Conservation (phyloP, 1,139 yeast species). For the Casaregolazyma suthepensis region DNA sequence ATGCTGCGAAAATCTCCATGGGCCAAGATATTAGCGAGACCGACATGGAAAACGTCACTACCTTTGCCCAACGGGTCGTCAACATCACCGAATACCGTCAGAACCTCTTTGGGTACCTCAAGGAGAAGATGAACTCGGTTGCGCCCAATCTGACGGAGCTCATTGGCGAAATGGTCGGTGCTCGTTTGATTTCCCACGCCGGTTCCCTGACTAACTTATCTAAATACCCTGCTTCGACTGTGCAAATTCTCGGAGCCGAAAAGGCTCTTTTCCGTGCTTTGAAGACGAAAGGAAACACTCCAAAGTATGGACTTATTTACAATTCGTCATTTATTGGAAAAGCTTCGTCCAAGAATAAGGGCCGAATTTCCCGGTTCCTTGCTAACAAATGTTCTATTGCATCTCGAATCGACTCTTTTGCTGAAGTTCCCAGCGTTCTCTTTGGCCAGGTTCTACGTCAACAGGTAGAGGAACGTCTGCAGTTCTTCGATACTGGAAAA, state of each 20-base stretch:
- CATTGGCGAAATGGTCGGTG: constrained; percentile 98
- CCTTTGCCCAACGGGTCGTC: constrained; percentile 92
- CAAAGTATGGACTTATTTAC: constrained; percentile 95
- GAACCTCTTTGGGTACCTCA: constrained; percentile 78
- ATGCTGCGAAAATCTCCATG: constrained; percentile 93
- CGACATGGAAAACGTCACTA: constrained; percentile 83
- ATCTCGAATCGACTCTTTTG: constrained; percentile 94
- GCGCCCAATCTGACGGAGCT: constrained; percentile 96
- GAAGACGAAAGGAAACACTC: constrained; percentile 97
- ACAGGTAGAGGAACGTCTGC: constrained; percentile 97
- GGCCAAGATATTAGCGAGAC: constrained; percentile 96
- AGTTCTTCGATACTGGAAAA: constrained; percentile 92
- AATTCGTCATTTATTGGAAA: constrained; percentile 96
- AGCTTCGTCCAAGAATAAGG: constrained; percentile 96
- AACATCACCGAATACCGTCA: constrained; percentile 89
- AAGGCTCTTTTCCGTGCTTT: constrained; percentile 98
- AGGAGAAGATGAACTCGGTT: constrained; percentile 94
- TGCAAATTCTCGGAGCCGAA: constrained; percentile 98
- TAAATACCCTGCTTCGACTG: constrained; percentile 97
- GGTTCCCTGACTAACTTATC: constrained; percentile 95
- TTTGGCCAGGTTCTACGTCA: constrained; percentile 88
- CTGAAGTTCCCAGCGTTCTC: constrained; percentile 48
- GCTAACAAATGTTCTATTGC: constrained; percentile 99
- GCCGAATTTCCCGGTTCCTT: constrained; percentile 95
- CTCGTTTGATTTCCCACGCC: constrained; percentile 95